These are phyloP conservation scores for Ophiostoma triangulosporum DNA, from an alignment of 2,329 filamentous ascomycete genomes.

Conservation along the genomic window DNA sequence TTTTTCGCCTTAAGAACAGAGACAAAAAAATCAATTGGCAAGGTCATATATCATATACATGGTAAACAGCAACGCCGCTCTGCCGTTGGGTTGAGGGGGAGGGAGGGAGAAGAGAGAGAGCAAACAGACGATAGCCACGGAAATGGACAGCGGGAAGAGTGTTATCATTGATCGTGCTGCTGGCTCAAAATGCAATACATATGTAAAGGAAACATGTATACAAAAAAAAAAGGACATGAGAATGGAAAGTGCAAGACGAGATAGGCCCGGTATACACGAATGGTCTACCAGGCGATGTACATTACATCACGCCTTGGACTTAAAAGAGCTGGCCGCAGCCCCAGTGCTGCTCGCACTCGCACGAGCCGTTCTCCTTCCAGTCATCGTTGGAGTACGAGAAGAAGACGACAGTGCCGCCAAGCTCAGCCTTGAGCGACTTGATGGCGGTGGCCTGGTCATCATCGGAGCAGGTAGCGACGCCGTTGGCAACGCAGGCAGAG, in stretches of 20 bases:
- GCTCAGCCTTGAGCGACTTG: constrained; percentile 49
- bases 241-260: background rate
- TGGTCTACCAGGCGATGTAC: too few species aligned
- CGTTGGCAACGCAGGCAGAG: constrained; percentile 53
- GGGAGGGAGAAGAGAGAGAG: background rate
- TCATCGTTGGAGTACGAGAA: constrained; percentile 69
- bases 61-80: background rate
- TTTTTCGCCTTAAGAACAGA: background rate
- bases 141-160: background rate
- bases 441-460: constrained; percentile 61
- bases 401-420: constrained; percentile 59
- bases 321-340: constrained; percentile 43
- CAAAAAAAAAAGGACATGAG: background rate
- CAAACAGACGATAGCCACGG: background rate
- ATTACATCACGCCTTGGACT: too few species aligned
- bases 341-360: constrained; percentile 69
- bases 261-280: too few species aligned
- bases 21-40: constrained; percentile 2
- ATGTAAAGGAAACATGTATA: constrained; percentile 1
- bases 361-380: constrained; percentile 65
- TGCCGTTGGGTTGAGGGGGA: background rate
- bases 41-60: constrained; percentile 1
- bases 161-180: background rate
- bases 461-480: constrained; percentile 52
- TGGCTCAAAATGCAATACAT: background rate